Evolutionary conservation across 2,329 filamentous ascomycete species (phyloP).

Genomic region (Penicillium decumbens): DNA sequence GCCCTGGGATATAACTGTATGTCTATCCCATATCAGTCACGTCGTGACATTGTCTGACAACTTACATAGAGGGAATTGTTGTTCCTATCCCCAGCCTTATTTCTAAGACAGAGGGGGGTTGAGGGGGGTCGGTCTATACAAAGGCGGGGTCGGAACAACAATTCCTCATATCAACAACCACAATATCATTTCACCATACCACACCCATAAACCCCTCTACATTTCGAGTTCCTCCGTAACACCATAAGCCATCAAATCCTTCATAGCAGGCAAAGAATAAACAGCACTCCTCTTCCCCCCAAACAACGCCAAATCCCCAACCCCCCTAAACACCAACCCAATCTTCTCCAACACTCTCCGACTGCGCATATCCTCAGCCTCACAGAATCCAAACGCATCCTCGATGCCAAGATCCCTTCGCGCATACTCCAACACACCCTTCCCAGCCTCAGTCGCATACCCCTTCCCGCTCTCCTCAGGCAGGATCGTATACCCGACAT

Average conservation of each 20-base stretch:
- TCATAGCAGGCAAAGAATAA: slow-evolving; percentile 16
- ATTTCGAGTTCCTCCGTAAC: neutral
- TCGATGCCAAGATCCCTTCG: slow-evolving; percentile 11
- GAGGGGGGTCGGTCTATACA: no score
- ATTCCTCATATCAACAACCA: no score
- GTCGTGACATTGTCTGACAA: neutral
- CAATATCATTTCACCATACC: neutral
- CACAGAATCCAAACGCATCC: slow-evolving; percentile 22
- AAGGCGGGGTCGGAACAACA: no score
- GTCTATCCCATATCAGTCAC: slow-evolving; percentile 7
- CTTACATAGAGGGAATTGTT: slow-evolving; percentile 42
- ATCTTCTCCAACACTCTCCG: slow-evolving; percentile 22
- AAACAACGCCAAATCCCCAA: slow-evolving; percentile 15
- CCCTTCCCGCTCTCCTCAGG: slow-evolving; percentile 25
- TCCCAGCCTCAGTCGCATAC: slow-evolving; percentile 25
- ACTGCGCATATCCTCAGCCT: slow-evolving; percentile 14
- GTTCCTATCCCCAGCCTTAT: no score
- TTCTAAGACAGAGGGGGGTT: no score
- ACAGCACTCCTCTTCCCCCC: slow-evolving; percentile 14
- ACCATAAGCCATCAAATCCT: slow-evolving; percentile 17
- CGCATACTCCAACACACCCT: slow-evolving; percentile 19
- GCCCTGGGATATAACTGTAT: slow-evolving; percentile 50
- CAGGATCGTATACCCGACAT: slow-evolving; percentile 24
- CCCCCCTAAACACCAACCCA: slow-evolving; percentile 21
- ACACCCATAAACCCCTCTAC: neutral